phyloP scores from a whole-genome alignment of 768 basidiomycete genomes.

The Lentinula boryana region DNA sequence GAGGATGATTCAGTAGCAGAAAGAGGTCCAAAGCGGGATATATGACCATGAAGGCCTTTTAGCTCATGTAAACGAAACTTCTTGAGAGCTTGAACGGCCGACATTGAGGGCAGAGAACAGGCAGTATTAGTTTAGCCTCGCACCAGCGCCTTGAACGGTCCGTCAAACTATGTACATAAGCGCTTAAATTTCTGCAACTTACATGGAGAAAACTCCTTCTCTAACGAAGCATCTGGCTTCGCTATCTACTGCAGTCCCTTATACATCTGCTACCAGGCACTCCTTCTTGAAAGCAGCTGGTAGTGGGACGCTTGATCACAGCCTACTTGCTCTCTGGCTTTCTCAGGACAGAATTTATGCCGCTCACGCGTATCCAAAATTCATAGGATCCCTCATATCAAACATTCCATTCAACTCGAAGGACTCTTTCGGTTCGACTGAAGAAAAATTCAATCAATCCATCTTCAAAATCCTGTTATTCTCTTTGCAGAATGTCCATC shows the following conservation, averaged over 20 bases:
- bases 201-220: neutral
- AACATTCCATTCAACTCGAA: slow-evolving; percentile 45
- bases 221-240: slow-evolving; percentile 32
- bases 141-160: too few relatives aligned
- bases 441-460: slow-evolving; percentile 29
- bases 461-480: slow-evolving; percentile 45
- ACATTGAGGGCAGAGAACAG: neutral
- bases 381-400: slow-evolving; percentile 60
- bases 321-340: slow-evolving; percentile 55
- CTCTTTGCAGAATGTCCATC: slow-evolving; percentile 52
- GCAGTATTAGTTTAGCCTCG: too few relatives aligned
- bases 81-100: slow-evolving; percentile 25
- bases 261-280: slow-evolving; percentile 45
- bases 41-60: slow-evolving; percentile 27
- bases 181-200: neutral
- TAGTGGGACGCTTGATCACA: slow-evolving; percentile 37
- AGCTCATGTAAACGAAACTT: slow-evolving; percentile 44
- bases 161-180: too few relatives aligned
- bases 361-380: slow-evolving; percentile 66
- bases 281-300: slow-evolving; percentile 58
- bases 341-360: slow-evolving; percentile 74
- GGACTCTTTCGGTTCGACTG: slow-evolving; percentile 22
- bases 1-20: slow-evolving; percentile 11
- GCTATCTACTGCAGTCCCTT: slow-evolving; percentile 28
- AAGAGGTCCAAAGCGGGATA: slow-evolving; percentile 30